Percentiles rank a stretch among this genome's conserved stretches.
phyloP scores from a whole-genome alignment of 1,139 yeast species.

The Blastobotrys raffinosifermentans region DNA sequence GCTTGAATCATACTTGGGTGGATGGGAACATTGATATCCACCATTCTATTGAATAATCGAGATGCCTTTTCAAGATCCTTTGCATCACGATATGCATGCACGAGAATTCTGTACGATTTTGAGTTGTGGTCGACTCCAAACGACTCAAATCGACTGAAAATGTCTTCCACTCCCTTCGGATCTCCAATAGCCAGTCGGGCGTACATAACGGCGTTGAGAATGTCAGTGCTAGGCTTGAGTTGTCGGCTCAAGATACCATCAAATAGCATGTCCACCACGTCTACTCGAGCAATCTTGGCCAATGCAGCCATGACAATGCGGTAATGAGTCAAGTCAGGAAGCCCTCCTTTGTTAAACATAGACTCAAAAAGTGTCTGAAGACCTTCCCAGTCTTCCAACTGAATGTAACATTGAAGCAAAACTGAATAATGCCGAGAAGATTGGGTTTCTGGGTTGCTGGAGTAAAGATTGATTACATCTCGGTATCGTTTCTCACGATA shows the following conservation, averaged over 20 bases:
- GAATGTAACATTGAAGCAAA: conserved; percentile 41
- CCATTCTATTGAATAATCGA: conserved; percentile 25
- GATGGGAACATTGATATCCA: conserved; percentile 23
- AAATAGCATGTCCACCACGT: conserved; percentile 49
- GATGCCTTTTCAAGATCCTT: conserved; percentile 30
- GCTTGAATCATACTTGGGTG: conserved; percentile 12
- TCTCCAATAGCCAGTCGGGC: conserved; percentile 45
- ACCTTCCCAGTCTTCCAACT: conserved; percentile 50
- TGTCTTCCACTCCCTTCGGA: conserved; percentile 39
- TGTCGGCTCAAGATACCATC: conserved; percentile 42
- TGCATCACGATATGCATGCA: conserved; percentile 27
- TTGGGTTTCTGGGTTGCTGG: conserved; percentile 29
- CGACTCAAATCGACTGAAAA: conserved; percentile 37
- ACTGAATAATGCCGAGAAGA: conserved; percentile 23
- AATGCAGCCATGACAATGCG: conserved; percentile 59
- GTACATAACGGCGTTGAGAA: conserved; percentile 43
- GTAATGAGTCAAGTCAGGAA: conserved; percentile 56
- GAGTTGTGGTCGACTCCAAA: conserved; percentile 34
- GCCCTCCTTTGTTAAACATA: conserved; percentile 44
- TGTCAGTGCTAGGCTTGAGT: conserved; percentile 43
- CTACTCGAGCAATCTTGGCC: conserved; percentile 50
- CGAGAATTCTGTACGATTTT: conserved; percentile 23
- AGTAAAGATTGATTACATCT: not conserved
- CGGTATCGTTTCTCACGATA: not conserved
- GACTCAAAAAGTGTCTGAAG: conserved; percentile 60